Evolutionary conservation across 176 grass and related monocot genomes (phyloP).

Genomic region (Aegilops bicornis): DNA sequence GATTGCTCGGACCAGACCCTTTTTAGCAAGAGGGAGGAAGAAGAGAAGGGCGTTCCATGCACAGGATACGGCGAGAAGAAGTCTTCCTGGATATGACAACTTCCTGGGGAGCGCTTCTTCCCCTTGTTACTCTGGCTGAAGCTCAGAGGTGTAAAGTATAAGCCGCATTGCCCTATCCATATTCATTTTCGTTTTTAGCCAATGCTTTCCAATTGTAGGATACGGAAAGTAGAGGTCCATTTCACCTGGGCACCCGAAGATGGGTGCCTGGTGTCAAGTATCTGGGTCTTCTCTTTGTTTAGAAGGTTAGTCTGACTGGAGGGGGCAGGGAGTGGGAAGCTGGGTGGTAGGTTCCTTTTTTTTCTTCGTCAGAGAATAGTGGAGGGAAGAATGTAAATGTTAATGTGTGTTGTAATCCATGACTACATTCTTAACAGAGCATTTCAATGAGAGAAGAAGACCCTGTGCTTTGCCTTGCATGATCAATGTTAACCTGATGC

Average conservation of each 20-base stretch:
- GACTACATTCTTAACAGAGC: conserved; percentile 30
- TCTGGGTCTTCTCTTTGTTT: conserved; percentile 39
- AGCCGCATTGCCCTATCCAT: conserved; percentile 35
- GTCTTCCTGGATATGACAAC: conserved; percentile 74
- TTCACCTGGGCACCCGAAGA: conserved; percentile 75
- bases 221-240: conserved; percentile 63
- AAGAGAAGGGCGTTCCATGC: conserved; percentile 81
- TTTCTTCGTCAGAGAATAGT: conserved; percentile 36
- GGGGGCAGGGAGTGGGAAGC: neutral
- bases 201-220: conserved; percentile 63
- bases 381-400: conserved; percentile 44
- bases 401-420: conserved; percentile 48
- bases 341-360: conserved; percentile 38
- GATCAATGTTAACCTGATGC: neutral
- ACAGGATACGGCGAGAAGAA: conserved; percentile 91
- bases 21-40: conserved; percentile 93
- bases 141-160: conserved; percentile 59
- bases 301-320: conserved; percentile 60
- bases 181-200: conserved; percentile 42
- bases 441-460: conserved; percentile 38
- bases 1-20: conserved; percentile 98
- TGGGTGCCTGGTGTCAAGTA: conserved; percentile 59
- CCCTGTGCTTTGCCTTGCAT: neutral
- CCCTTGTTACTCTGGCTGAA: conserved; percentile 22
- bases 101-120: conserved; percentile 53